Evolutionary conservation across 2,329 filamentous ascomycete species (phyloP), one percentile per base, ranked within the genome.

Genomic region (Colletotrichum godetiae): DNA sequence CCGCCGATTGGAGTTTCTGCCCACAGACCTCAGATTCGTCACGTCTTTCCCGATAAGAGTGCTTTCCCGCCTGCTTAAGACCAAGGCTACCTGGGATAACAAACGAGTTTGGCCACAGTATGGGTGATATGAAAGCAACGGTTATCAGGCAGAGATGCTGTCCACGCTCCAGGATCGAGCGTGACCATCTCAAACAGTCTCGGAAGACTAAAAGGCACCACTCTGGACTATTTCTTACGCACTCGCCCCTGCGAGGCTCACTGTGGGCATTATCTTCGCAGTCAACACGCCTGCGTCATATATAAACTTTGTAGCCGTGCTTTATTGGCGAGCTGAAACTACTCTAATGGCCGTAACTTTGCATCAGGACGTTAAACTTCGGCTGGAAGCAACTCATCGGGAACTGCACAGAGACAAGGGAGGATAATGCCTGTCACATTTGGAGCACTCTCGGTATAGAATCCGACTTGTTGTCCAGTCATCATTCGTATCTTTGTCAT

Each of bases 401-500:
- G 56, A 12, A 24, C 22, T 46, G 35, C 46, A 56, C 10, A 19
- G 7, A 12, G 31, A 35, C 29, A 65, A 24, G 8, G 27, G 27
- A 5, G 55, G 46, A 33, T 5, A 10, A 61, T 22, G 55, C 60
- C 22, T 73, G 49, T 56, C 55, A 22, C 60, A 2, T n/a, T 12
- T 11, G 27, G 56, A 27, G 56, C n/a, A 33, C 22, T 19, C n/a
- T 1, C 13, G 19, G 15, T 1, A 29, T 35, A 27, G 15, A 42
- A 53, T 8, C 33, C 29, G n/a, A 56, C 24, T 68, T 49, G 33
- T 35, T 13, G 13, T 31, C 8, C 46, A 29, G 46, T 33, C 53
- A 60, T 64, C 31, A 60, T 35, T 69, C 55, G 19, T 55, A 56
- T 64, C 37, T 33, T n/a, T 49, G n/a, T 56, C 49, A 24, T 53